phyloP scores from a whole-genome alignment of 2,329 filamentous ascomycete species.

The Exophiala lecanii-corni region DNA sequence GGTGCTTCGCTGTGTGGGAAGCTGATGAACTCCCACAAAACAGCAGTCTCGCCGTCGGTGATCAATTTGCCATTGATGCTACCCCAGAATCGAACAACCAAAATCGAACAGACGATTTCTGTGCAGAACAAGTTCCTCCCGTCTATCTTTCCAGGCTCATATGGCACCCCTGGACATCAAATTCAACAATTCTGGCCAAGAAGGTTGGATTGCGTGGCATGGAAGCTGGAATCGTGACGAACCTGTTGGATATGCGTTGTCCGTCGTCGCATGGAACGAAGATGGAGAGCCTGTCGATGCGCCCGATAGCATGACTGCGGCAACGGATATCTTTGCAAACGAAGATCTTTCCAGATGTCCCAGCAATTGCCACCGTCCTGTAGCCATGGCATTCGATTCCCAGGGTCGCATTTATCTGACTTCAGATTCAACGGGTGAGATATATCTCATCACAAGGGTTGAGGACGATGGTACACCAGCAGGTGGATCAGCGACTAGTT shows the following conservation, averaged over 20 bases:
- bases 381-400: constrained; percentile 31
- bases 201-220: constrained; percentile 66
- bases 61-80: constrained; percentile 45
- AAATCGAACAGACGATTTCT: constrained; percentile 42
- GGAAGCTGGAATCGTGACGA: constrained; percentile 59
- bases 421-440: constrained; percentile 32
- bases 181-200: constrained; percentile 55
- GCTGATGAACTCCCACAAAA: constrained; percentile 47
- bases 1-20: constrained; percentile 64
- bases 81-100: constrained; percentile 40
- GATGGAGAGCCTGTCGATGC: constrained; percentile 43
- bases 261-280: constrained; percentile 41
- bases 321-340: constrained; percentile 31
- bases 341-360: constrained; percentile 29
- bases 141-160: constrained; percentile 61
- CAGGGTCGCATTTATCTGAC: constrained; percentile 32
- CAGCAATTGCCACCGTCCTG: constrained; percentile 32
- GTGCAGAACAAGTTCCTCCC: constrained; percentile 41
- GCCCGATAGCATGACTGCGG: constrained; percentile 32
- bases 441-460: constrained; percentile 23
- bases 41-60: constrained; percentile 40
- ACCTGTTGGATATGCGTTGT: constrained; percentile 50
- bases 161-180: constrained; percentile 68
- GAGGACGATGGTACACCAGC: constrained; percentile 6
- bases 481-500: constrained; percentile 6